A percentile compares a stretch with the other conserved stretches of the same genome.
phyloP scores from a whole-genome alignment of 2,329 filamentous ascomycete species.

The Epichloe uncinata region DNA sequence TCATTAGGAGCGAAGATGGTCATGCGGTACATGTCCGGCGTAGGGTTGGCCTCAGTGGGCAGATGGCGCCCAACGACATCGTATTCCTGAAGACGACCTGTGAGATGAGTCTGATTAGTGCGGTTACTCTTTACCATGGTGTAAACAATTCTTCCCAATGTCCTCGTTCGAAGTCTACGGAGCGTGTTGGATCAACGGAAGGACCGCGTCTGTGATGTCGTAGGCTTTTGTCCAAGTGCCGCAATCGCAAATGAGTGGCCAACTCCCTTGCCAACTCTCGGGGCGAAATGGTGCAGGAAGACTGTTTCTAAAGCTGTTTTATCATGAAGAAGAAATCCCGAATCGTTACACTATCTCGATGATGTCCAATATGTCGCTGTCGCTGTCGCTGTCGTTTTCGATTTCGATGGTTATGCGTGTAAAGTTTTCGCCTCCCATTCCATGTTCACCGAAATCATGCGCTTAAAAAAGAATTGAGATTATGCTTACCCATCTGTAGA shows the following conservation, averaged over 20 bases:
- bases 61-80: slow-evolving; percentile 99
- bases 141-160: no score
- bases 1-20: slow-evolving; percentile 97
- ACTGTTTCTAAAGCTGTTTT: no score
- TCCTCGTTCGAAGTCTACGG: not conserved
- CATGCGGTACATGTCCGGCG: slow-evolving; percentile 99
- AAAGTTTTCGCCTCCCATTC: not conserved
- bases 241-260: not conserved
- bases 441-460: not conserved
- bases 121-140: not conserved
- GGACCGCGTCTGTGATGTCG: not conserved
- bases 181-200: not conserved
- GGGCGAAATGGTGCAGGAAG: no score
- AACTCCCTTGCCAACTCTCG: not conserved
- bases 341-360: not conserved
- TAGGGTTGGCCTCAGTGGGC: slow-evolving; percentile 93
- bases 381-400: not conserved
- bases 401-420: not conserved
- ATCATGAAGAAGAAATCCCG: no score
- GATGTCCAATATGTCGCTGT: not conserved
- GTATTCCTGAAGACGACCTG: slow-evolving; percentile 99
- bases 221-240: not conserved
- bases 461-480: slow-evolving; percentile 11
- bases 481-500: slow-evolving; percentile 47
- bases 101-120: slow-evolving; percentile 2